phyloP scores from a whole-genome alignment of 108 stramenopile genomes.

The Cyclotella kingstonii region DNA sequence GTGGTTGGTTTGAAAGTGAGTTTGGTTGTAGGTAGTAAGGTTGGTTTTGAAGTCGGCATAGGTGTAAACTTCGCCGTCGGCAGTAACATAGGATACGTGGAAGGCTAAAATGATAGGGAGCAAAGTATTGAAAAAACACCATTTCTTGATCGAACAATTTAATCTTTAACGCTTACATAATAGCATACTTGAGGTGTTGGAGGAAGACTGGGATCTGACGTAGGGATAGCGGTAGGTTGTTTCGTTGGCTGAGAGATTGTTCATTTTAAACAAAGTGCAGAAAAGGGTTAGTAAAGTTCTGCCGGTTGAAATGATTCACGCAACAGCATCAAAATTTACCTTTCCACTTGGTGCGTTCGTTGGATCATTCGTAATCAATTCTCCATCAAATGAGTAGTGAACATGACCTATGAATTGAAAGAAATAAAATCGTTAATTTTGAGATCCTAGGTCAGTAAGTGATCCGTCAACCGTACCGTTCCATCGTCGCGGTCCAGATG shows the following conservation, averaged over 20 bases:
- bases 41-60: constrained; percentile 2
- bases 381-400: not conserved
- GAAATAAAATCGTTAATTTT: not conserved
- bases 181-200: constrained; percentile 20
- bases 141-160: too few species aligned
- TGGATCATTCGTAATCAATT: not conserved
- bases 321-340: not conserved
- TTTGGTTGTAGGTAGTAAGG: not conserved
- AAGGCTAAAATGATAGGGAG: not conserved
- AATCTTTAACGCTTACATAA: constrained; percentile 6
- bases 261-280: not conserved
- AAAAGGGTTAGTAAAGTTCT: not conserved
- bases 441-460: not conserved
- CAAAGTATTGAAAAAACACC: too few species aligned
- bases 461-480: constrained; percentile 1
- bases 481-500: constrained; percentile 13
- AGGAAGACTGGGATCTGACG: too few species aligned
- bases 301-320: not conserved
- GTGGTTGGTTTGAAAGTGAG: not conserved
- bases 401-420: not conserved
- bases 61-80: not conserved
- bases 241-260: not conserved
- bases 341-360: not conserved
- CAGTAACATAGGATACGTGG: not conserved
- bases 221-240: not conserved